Conservation (phyloP, 1,284 basidiomycete species). For the Microbotryomycetes sp. region DNA sequence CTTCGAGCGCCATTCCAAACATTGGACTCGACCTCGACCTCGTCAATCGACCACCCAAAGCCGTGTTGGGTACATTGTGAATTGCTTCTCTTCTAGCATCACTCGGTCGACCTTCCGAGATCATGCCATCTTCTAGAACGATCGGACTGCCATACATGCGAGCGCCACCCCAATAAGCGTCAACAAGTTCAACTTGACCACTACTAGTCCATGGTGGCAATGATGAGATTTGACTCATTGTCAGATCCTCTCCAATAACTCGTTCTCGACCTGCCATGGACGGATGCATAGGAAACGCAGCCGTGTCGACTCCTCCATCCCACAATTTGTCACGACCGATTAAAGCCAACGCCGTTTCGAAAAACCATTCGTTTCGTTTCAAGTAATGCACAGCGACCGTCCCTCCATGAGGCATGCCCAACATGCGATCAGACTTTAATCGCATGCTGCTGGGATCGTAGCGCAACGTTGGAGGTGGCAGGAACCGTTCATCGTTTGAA, state of each 20-base stretch:
- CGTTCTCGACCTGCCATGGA: not conserved
- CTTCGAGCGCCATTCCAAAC: slow-evolving; percentile 16
- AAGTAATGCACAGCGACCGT: slow-evolving; percentile 94
- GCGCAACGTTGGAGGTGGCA: slow-evolving; percentile 34
- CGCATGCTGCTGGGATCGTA: slow-evolving; percentile 32
- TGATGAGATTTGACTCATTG: slow-evolving; percentile 6
- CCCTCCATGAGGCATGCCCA: slow-evolving; percentile 55
- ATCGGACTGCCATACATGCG: slow-evolving; percentile 39
- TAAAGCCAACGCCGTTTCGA: slow-evolving; percentile 83
- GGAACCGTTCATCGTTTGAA: slow-evolving; percentile 19
- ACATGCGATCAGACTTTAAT: slow-evolving; percentile 27
- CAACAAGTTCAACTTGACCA: slow-evolving; percentile 19
- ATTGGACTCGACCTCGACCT: slow-evolving; percentile 12
- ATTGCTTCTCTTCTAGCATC: slow-evolving; percentile 24
- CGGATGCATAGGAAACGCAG: slow-evolving; percentile 16
- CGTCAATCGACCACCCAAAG: slow-evolving; percentile 1
- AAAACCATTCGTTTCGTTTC: slow-evolving; percentile 93
- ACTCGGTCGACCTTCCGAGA: slow-evolving; percentile 31
- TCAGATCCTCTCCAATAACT: not conserved
- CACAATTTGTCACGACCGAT: slow-evolving; percentile 63
- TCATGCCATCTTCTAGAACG: slow-evolving; percentile 35
- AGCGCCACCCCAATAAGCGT: slow-evolving; percentile 35
- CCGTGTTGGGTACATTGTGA: not conserved
- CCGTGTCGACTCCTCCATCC: slow-evolving; percentile 36
- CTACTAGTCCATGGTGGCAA: slow-evolving; percentile 21